Evolutionary conservation across 2,329 filamentous ascomycete genomes (phyloP).

Genomic region (Polychaeton citri): DNA sequence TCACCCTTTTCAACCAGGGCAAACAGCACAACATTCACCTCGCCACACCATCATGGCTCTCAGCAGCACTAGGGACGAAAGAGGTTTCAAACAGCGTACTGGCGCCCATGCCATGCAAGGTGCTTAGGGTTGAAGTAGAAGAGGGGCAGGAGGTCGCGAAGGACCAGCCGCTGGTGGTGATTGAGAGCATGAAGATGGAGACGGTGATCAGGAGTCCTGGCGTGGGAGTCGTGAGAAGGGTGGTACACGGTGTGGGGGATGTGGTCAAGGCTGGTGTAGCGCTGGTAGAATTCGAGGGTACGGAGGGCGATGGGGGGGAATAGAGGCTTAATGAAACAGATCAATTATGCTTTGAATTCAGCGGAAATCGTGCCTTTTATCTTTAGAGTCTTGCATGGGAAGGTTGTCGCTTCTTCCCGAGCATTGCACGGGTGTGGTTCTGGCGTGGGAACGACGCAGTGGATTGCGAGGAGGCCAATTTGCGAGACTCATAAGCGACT

Average conservation of each 20-base stretch:
- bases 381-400: no score
- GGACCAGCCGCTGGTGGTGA: conserved; percentile 73
- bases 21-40: conserved; percentile 43
- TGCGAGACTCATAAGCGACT: no score
- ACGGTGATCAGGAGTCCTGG: conserved; percentile 39
- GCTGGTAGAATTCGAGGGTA: conserved; percentile 31
- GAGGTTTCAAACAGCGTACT: conserved; percentile 70
- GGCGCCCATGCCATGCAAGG: conserved; percentile 96
- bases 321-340: no score
- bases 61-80: conserved; percentile 73
- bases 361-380: no score
- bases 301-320: conserved; percentile 5
- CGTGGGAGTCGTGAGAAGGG: conserved; percentile 32
- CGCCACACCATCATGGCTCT: conserved; percentile 60
- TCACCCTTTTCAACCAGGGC: conserved; percentile 62
- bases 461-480: no score
- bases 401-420: no score
- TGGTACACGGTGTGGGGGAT: conserved; percentile 36
- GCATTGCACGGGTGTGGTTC: no score
- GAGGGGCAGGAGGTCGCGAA: conserved; percentile 75
- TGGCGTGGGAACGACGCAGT: no score
- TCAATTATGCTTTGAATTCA: no score
- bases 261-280: conserved; percentile 34
- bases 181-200: conserved; percentile 44
- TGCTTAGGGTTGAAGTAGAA: conserved; percentile 74